Evolutionary conservation across 2,329 filamentous ascomycete genomes (phyloP), one percentile per base, ranked within the genome.

Genomic region (Fusarium pseudonygamai): DNA sequence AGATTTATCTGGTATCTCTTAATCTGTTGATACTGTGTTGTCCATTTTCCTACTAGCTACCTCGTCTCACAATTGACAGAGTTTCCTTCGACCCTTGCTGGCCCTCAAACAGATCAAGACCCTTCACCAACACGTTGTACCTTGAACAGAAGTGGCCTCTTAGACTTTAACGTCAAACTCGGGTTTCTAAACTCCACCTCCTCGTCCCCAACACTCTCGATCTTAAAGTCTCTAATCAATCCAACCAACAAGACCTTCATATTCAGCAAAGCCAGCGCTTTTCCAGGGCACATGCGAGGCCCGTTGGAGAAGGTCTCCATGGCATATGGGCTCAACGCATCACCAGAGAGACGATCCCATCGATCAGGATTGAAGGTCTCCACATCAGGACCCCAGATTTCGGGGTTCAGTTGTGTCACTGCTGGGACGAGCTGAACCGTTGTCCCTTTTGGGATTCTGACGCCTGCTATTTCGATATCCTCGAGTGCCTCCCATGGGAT

Each of bases 241-340:
- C 59, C 57, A 6, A 30, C 24, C 9, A 74, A 6, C 26, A 74
- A 15, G 2, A 53, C 56, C 18, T 74, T 72, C 20, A 74, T 64
- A 20, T 74, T 60, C 0, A 74, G 20, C 28, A 74, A 34, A 5
- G 72, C 67, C 6, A 74, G 32, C 0, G 56, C 47, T 40, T 69
- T 74, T 14, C 71, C 71, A 2, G 68, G 63, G 22, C 72, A 74
- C 28, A 74, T 72, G 0, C 71, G 60, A 1, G 71, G 60, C 1
- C 71, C 72, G 1, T 72, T 72, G 1, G 62, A 57, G 26, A 69
- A 74, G 0, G 45, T 55, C 10, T 72, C 67, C 26, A 69, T 59
- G 0, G 64, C 45, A 58, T 59, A 72, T 4, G 71, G 71, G 8
- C 60, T 63, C 3, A 12, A 10, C 1, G 60, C 53, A 9, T 60